phyloP scores from a whole-genome alignment of 2,329 filamentous ascomycete species.

The Fusarium xylarioides region DNA sequence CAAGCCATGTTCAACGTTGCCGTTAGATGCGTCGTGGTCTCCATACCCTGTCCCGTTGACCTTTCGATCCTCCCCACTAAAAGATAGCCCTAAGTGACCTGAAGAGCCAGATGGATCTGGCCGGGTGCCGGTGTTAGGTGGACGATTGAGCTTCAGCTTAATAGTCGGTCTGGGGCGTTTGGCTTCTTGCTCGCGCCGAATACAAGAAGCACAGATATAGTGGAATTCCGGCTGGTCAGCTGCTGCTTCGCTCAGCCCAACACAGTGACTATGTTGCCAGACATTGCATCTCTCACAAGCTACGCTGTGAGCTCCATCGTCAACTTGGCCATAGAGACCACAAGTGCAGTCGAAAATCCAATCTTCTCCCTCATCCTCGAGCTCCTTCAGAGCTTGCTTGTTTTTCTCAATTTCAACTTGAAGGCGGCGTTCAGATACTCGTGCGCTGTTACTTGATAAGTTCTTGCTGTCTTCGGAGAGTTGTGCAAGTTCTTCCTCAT shows the following conservation, averaged over 20 bases:
- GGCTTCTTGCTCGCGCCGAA: conserved; percentile 70
- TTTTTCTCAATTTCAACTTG: conserved; percentile 83
- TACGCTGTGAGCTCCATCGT: conserved; percentile 93
- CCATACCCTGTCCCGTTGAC: background rate
- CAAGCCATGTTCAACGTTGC: conserved; percentile 19
- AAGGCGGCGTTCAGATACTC: conserved; percentile 81
- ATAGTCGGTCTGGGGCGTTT: conserved; percentile 64
- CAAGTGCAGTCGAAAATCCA: conserved; percentile 98
- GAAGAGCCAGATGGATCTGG: conserved; percentile 13
- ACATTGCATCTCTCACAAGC: conserved; percentile 93
- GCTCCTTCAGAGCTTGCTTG: conserved; percentile 76
- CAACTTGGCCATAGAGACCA: conserved; percentile 88
- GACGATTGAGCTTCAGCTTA: conserved; percentile 59
- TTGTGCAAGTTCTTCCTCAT: conserved; percentile 83
- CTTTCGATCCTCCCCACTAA: background rate
- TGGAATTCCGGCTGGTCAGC: conserved; percentile 88
- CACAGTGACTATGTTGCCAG: conserved; percentile 96
- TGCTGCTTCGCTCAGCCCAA: conserved; percentile 79
- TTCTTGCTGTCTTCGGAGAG: conserved; percentile 80
- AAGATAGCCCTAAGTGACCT: background rate
- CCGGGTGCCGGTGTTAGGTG: conserved; percentile 17
- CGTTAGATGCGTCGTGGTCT: conserved; percentile 6
- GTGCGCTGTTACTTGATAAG: conserved; percentile 61
- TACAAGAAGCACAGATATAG: conserved; percentile 84
- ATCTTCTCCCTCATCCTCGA: conserved; percentile 79